Evolutionary conservation across 2,329 filamentous ascomycete genomes (phyloP).

Genomic region (Orbilia ellipsospora): DNA sequence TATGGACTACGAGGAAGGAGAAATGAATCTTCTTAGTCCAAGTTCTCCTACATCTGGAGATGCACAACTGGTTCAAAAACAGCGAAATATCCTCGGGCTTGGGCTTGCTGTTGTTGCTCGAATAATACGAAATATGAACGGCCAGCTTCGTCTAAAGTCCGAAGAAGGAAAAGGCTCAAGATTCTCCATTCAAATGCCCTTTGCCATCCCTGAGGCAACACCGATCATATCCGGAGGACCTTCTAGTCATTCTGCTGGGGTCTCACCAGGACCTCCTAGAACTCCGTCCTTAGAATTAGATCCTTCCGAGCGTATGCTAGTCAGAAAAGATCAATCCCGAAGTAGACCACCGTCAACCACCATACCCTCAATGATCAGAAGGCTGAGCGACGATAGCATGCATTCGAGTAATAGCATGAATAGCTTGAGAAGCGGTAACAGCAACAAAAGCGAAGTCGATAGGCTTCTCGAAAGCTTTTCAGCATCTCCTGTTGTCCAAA

Average conservation of each 20-base stretch:
- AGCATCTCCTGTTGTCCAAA: constrained; percentile 67
- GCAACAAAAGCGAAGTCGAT: constrained; percentile 73
- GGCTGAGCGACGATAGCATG: constrained; percentile 63
- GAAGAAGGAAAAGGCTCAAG: constrained; percentile 83
- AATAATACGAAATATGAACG: constrained; percentile 89
- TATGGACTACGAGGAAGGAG: constrained; percentile 58
- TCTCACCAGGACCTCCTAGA: not conserved
- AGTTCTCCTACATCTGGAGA: constrained; percentile 47
- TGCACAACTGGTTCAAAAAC: constrained; percentile 53
- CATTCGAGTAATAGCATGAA: constrained; percentile 64
- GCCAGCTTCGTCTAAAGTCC: constrained; percentile 84
- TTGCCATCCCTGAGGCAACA: constrained; percentile 63
- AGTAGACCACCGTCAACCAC: constrained; percentile 39
- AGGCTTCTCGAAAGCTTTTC: constrained; percentile 78
- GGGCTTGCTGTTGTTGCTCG: constrained; percentile 89
- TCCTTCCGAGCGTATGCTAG: constrained; percentile 39
- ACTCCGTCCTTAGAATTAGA: constrained; percentile 15
- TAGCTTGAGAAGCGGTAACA: constrained; percentile 68
- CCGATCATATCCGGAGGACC: not conserved
- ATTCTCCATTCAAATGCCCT: constrained; percentile 82
- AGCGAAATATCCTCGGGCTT: constrained; percentile 74
- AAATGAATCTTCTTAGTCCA: constrained; percentile 8
- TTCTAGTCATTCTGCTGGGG: not conserved
- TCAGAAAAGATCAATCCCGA: constrained; percentile 57
- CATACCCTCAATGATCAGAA: constrained; percentile 59